Base-by-base conservation (phyloP, 2,329 filamentous ascomycete genomes). In the Phaeosphaeriaceae sp. region DNA sequence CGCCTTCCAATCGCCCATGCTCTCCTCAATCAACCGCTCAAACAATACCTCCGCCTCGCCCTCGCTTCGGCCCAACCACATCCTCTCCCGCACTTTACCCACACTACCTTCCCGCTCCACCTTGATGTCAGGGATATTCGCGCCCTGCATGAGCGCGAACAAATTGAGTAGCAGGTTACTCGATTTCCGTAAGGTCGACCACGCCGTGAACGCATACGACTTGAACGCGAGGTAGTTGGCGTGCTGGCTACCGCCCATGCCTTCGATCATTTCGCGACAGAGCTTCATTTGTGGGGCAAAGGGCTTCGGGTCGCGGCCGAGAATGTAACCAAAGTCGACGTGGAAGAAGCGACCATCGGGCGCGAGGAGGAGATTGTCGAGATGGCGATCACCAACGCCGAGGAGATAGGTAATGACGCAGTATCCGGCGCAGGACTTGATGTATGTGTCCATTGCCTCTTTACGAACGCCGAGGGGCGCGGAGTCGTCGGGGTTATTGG, bases 391-490 rank as follows among this genome's bases (percentile, higher is more conserved):
- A 21, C 95, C 95, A 2, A 99, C 95, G 30, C 95, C 96, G 13
- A 99, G 87, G 17, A 99, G 91, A 77, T 99, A 99, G 0, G 96
- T 99, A 67, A 99, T 97, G 15, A 99, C 95, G 77, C 95, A 98
- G 80, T 99, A 99, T 32, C 95, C 95, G 0, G 95, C 95, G 73
- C 95, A 97, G 0, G 93, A 97, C 74, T 94, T 94, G 73, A 98
- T 89, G 75, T 97, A 99, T 0, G 91, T 97, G 68, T 99, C 95
- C 80, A 99, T 90, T 0, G 92, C 90, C 73, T 97, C 94, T 75
- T 94, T 94, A 26, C 94, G 91, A 26, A 99, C 89, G 0, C 94
- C 93, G 0, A 97, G 85, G 0, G 93, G 91, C 4, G 92, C 91
- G 13, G 84, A 84, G 21, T 91, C 87, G 73, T 97, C 94, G 0